These are phyloP conservation scores for Thyridium curvatum DNA, from an alignment of 2,329 filamentous ascomycete genomes.

Conservation along the genomic window DNA sequence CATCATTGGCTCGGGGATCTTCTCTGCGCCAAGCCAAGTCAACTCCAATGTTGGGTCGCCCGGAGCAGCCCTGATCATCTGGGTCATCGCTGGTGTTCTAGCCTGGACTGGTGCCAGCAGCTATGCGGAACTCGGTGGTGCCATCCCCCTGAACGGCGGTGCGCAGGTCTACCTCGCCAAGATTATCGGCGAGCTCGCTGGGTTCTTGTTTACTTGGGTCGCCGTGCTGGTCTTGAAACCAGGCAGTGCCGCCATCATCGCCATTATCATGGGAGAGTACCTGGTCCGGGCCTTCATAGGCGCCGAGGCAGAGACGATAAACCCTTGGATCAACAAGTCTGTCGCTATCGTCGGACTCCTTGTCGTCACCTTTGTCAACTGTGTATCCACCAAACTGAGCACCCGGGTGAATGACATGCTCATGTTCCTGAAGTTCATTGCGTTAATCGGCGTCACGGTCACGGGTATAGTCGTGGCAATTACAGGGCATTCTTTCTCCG, in stretches of 20 bases:
- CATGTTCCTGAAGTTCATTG: slow-evolving; percentile 96
- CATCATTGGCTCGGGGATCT: slow-evolving; percentile 95
- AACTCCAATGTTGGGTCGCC: slow-evolving; percentile 87
- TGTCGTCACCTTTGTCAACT: slow-evolving; percentile 78
- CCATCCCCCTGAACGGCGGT: slow-evolving; percentile 92
- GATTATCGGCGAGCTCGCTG: slow-evolving; percentile 88
- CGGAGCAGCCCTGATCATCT: slow-evolving; percentile 84
- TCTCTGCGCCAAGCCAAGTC: slow-evolving; percentile 89
- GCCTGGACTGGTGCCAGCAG: slow-evolving; percentile 95
- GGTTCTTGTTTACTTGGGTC: slow-evolving; percentile 95
- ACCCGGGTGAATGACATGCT: slow-evolving; percentile 85
- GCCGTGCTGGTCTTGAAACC: slow-evolving; percentile 92
- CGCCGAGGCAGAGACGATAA: slow-evolving; percentile 75
- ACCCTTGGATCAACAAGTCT: slow-evolving; percentile 82
- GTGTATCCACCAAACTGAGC: slow-evolving; percentile 81
- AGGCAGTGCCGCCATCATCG: slow-evolving; percentile 85
- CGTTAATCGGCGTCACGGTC: slow-evolving; percentile 77
- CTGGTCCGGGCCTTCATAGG: slow-evolving; percentile 83
- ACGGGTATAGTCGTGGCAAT: slow-evolving; percentile 83
- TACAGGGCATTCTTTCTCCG: slow-evolving; percentile 75
- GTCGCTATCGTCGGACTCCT: slow-evolving; percentile 74
- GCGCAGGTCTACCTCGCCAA: slow-evolving; percentile 92
- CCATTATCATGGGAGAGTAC: slow-evolving; percentile 98
- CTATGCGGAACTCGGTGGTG: slow-evolving; percentile 91
- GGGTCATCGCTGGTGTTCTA: slow-evolving; percentile 82